phyloP scores from a whole-genome alignment of 139 green algal species.

The Picochlorum sp. region DNA sequence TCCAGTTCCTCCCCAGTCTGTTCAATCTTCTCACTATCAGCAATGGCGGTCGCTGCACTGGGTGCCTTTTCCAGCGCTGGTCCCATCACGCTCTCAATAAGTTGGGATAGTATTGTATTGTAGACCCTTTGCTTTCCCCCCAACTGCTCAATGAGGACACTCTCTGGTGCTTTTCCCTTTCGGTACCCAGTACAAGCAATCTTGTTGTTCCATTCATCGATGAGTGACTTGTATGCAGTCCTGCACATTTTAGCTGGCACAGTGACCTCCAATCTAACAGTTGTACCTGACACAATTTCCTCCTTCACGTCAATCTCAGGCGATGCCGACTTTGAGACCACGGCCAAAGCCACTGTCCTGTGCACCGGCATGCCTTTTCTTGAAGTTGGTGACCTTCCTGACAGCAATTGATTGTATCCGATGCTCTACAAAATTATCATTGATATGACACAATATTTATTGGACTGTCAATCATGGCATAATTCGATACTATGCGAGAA shows the following conservation, averaged over 20 bases:
- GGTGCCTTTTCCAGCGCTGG: conserved; percentile 8
- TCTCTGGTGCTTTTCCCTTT: conserved; percentile 20
- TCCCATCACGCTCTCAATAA: conserved; percentile 13
- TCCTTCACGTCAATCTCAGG: neutral
- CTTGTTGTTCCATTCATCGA: conserved; percentile 8
- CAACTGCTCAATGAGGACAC: conserved; percentile 11
- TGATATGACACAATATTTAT: too few species aligned
- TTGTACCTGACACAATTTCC: neutral
- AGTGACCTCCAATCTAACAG: conserved; percentile 7
- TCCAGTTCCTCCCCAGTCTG: conserved; percentile 25
- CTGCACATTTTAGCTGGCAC: neutral
- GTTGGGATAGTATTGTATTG: conserved; percentile 4
- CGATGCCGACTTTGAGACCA: too few species aligned
- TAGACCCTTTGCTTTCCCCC: conserved; percentile 9
- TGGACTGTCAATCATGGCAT: too few species aligned
- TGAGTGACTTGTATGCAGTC: conserved; percentile 2
- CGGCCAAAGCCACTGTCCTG: too few species aligned
- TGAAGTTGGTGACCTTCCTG: too few species aligned
- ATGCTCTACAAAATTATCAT: too few species aligned
- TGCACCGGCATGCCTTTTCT: too few species aligned
- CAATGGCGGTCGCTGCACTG: conserved; percentile 17
- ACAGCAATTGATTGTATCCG: too few species aligned
- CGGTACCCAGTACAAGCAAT: conserved; percentile 11
- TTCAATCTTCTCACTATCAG: conserved; percentile 26
- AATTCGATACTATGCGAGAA: too few species aligned